Percentiles rank a stretch among this genome's conserved stretches.
phyloP scores from a whole-genome alignment of 2,329 filamentous ascomycete genomes.

The Venturiaceae sp. region DNA sequence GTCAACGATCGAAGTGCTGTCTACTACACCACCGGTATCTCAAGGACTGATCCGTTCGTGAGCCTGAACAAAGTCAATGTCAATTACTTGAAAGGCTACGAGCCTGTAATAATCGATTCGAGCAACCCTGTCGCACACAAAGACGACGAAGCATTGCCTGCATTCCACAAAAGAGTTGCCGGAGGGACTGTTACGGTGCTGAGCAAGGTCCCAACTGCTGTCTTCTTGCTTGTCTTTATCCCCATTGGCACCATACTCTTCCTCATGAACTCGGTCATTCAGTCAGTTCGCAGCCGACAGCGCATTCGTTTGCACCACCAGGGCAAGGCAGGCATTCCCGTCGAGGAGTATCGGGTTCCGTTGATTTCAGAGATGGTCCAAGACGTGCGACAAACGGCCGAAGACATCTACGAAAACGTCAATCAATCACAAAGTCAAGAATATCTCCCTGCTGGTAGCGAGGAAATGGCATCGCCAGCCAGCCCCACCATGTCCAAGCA shows the following conservation, averaged over 20 bases:
- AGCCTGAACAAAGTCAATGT: constrained; percentile 58
- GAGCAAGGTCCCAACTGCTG: constrained; percentile 32
- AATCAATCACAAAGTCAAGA: constrained; percentile 60
- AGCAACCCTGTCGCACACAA: constrained; percentile 45
- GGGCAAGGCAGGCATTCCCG: constrained; percentile 56
- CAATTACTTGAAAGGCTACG: constrained; percentile 66
- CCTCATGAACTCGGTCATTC: constrained; percentile 64
- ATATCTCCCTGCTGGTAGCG: constrained; percentile 52
- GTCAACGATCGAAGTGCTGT: constrained; percentile 74
- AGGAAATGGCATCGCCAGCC: constrained; percentile 29
- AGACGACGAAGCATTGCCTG: constrained; percentile 20
- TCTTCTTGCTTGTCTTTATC: constrained; percentile 59
- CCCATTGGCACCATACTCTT: constrained; percentile 64
- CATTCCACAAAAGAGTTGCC: constrained; percentile 25
- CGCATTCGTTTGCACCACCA: constrained; percentile 69
- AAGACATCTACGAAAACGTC: constrained; percentile 66
- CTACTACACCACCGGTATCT: constrained; percentile 74
- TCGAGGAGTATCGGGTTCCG: constrained; percentile 65
- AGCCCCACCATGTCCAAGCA: constrained; percentile 13
- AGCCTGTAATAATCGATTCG: constrained; percentile 65
- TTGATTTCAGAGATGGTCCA: constrained; percentile 50
- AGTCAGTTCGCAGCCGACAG: constrained; percentile 63
- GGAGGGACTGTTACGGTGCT: constrained; percentile 28
- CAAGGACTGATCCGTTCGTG: constrained; percentile 66
- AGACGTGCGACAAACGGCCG: constrained; percentile 64